Conservation (phyloP, 2,329 filamentous ascomycete genomes). For the Hypoxylon sp. region DNA sequence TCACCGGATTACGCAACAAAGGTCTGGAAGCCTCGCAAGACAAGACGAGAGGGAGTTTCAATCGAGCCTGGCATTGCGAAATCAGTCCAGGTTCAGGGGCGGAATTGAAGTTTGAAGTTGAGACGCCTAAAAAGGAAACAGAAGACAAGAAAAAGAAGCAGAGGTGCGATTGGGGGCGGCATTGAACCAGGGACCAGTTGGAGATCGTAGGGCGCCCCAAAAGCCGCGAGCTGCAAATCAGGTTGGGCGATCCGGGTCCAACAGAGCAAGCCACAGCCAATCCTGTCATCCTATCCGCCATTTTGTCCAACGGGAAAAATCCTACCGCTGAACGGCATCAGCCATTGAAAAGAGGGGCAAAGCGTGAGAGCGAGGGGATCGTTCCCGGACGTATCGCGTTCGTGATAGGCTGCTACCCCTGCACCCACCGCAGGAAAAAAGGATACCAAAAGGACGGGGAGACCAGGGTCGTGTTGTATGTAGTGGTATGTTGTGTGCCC, state of each 20-base stretch:
- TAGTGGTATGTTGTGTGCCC: slow-evolving; percentile 21
- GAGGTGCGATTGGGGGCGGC: slow-evolving; percentile 18
- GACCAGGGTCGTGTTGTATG: slow-evolving; percentile 22
- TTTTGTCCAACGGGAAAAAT: slow-evolving; percentile 31
- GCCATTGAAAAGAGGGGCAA: slow-evolving; percentile 28
- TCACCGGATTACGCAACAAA: slow-evolving; percentile 4
- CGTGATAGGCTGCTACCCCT: slow-evolving; percentile 33
- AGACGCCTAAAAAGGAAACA: slow-evolving; percentile 13
- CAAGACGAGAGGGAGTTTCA: slow-evolving; percentile 9
- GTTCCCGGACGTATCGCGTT: slow-evolving; percentile 22
- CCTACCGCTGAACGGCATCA: slow-evolving; percentile 26
- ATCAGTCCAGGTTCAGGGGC: slow-evolving; percentile 7
- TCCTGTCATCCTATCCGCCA: slow-evolving; percentile 28
- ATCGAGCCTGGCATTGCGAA: slow-evolving; percentile 10
- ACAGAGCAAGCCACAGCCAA: slow-evolving; percentile 25
- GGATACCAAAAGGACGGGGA: slow-evolving; percentile 33
- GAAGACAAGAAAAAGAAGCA: slow-evolving; percentile 17
- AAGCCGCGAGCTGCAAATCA: slow-evolving; percentile 30
- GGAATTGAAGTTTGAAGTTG: slow-evolving; percentile 19
- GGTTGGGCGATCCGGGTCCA: slow-evolving; percentile 23
- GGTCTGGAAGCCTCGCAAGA: background rate
- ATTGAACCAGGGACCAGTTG: slow-evolving; percentile 14
- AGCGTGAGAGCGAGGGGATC: slow-evolving; percentile 10
- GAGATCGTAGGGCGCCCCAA: too few species aligned
- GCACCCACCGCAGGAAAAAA: slow-evolving; percentile 16